A percentile compares a stretch with the other conserved stretches of the same genome.
phyloP scores from a whole-genome alignment of 805 yeast genomes.

The Brettanomyces nanus region DNA sequence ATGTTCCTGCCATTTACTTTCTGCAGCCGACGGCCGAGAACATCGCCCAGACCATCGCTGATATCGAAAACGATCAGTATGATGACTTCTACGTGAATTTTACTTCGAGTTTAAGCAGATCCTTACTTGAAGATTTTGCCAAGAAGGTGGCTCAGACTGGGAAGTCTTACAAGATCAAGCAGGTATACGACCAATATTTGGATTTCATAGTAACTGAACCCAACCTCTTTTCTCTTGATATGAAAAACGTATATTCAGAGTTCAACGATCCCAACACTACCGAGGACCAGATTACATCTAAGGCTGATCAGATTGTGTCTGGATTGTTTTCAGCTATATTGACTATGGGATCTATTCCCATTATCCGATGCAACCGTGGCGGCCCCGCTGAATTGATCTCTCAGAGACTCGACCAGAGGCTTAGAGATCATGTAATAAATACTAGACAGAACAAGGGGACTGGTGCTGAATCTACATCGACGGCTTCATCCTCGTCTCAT shows the following conservation, averaged over 20 bases:
- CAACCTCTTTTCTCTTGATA: constrained; percentile 72
- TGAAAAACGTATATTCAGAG: constrained; percentile 53
- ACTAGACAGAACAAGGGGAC: constrained; percentile 28
- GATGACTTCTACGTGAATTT: constrained; percentile 79
- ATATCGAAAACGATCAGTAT: constrained; percentile 67
- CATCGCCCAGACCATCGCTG: constrained; percentile 59
- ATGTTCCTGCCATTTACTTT: constrained; percentile 91
- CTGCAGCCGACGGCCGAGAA: constrained; percentile 82
- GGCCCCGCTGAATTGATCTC: constrained; percentile 96
- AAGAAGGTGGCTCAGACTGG: constrained; percentile 68
- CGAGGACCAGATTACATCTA: constrained; percentile 62
- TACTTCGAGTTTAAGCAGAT: constrained; percentile 70
- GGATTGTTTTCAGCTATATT: constrained; percentile 77
- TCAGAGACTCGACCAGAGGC: constrained; percentile 69
- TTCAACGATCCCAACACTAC: constrained; percentile 65
- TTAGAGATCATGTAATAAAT: constrained; percentile 81
- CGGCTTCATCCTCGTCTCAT: constrained; percentile 7
- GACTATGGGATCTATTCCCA: constrained; percentile 75
- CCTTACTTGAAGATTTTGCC: constrained; percentile 81
- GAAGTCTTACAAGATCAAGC: constrained; percentile 64
- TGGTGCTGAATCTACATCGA: constrained; percentile 5
- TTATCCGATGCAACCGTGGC: constrained; percentile 82
- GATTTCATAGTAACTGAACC: constrained; percentile 93
- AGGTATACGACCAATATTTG: constrained; percentile 89
- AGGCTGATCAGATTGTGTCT: constrained; percentile 64